Percentiles rank a stretch among this genome's conserved stretches.
phyloP scores from a whole-genome alignment of 768 basidiomycete species.

The Phylloporus arenicola region DNA sequence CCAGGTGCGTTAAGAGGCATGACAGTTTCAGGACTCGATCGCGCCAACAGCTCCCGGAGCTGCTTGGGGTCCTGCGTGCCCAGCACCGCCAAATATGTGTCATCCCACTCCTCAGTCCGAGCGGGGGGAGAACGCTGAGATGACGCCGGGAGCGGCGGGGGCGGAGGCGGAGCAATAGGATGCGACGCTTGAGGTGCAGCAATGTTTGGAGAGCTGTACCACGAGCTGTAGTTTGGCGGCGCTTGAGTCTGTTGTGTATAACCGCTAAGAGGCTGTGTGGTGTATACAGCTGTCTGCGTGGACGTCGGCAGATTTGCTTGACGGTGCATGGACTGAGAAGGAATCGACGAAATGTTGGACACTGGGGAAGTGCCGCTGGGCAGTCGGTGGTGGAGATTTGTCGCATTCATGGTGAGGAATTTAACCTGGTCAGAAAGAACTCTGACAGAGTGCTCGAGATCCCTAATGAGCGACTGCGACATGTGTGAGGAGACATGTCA shows the following conservation, averaged over 20 bases:
- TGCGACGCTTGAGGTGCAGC: slow-evolving; percentile 82
- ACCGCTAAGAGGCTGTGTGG: slow-evolving; percentile 29
- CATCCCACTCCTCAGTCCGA: slow-evolving; percentile 76
- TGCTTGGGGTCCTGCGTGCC: slow-evolving; percentile 70
- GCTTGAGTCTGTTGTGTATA: slow-evolving; percentile 32
- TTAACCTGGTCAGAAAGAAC: slow-evolving; percentile 78
- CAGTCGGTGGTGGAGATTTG: slow-evolving; percentile 27
- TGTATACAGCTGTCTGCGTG: slow-evolving; percentile 32
- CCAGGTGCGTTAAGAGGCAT: slow-evolving; percentile 69
- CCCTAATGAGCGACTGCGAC: slow-evolving; percentile 63
- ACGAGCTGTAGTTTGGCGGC: slow-evolving; percentile 33
- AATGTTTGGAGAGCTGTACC: slow-evolving; percentile 57
- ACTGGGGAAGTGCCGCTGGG: slow-evolving; percentile 31
- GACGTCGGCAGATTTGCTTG: slow-evolving; percentile 33
- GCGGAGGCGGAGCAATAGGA: slow-evolving; percentile 63
- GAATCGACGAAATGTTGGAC: slow-evolving; percentile 34
- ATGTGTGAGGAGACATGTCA: slow-evolving; percentile 7
- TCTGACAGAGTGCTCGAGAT: slow-evolving; percentile 75
- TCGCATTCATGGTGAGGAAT: slow-evolving; percentile 59
- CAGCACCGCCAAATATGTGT: slow-evolving; percentile 71
- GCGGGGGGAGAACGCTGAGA: slow-evolving; percentile 51
- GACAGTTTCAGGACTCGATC: slow-evolving; percentile 73
- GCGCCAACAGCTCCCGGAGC: slow-evolving; percentile 65
- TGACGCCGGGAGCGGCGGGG: slow-evolving; percentile 31
- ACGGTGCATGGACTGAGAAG: slow-evolving; percentile 31